These are phyloP conservation scores for Xylaria bambusicola DNA, from an alignment of 495 filamentous ascomycete genomes.

Conservation along the genomic window DNA sequence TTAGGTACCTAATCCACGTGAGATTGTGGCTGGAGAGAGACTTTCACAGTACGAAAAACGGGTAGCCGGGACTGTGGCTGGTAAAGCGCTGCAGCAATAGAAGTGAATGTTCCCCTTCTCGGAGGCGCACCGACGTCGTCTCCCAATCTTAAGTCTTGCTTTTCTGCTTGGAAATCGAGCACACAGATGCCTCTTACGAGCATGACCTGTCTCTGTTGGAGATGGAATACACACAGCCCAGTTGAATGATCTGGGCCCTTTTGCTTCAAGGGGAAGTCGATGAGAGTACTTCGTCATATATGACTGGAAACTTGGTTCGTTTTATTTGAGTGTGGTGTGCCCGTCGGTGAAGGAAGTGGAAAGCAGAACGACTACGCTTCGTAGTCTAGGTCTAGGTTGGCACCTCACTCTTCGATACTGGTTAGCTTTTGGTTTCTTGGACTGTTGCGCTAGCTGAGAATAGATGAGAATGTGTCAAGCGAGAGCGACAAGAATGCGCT, in stretches of 20 bases:
- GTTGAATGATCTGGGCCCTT: not conserved
- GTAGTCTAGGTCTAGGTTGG: not conserved
- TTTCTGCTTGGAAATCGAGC: slow-evolving; percentile 15
- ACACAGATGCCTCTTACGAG: slow-evolving; percentile 15
- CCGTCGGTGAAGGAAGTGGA: slow-evolving; percentile 15
- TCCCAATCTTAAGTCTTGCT: slow-evolving; percentile 10
- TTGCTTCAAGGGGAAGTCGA: slow-evolving; percentile 1
- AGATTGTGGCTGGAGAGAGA: not conserved
- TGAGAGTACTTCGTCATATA: slow-evolving; percentile 15
- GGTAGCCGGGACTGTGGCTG: not conserved
- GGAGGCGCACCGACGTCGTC: slow-evolving; percentile 1
- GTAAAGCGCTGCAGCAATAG: not conserved
- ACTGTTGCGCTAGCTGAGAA: not conserved
- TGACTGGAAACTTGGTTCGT: slow-evolving; percentile 3
- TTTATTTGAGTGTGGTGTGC: slow-evolving; percentile 9
- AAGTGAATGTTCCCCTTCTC: not conserved
- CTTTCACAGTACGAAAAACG: not conserved
- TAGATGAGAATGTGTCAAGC: slow-evolving; percentile 1
- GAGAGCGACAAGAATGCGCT: slow-evolving; percentile 6
- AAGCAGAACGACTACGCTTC: not conserved
- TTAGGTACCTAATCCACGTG: slow-evolving; percentile 5
- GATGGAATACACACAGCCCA: slow-evolving; percentile 7
- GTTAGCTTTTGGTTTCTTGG: not conserved
- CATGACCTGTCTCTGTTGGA: slow-evolving; percentile 12
- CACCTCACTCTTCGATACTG: slow-evolving; percentile 2